Evolutionary conservation across 257 asterid species (phyloP).

Genomic region (Oldenlandia corymbosa): DNA sequence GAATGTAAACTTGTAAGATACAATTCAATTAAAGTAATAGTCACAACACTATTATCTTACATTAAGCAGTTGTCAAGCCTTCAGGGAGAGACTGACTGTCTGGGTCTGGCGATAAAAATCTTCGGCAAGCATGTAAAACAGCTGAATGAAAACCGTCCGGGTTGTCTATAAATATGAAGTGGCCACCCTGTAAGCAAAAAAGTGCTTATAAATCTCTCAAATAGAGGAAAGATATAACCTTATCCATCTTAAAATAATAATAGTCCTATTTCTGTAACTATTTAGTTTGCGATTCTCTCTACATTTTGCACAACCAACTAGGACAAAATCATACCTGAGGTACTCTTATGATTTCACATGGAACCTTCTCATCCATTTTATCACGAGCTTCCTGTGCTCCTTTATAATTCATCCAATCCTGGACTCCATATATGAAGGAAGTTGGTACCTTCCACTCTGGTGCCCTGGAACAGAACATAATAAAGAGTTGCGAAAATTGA

Average conservation of each 20-base stretch:
- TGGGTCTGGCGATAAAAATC: conserved; percentile 31
- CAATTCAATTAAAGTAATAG: background rate
- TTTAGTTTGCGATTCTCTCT: background rate
- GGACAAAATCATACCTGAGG: conserved; percentile 47
- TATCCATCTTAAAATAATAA: background rate
- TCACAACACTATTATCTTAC: background rate
- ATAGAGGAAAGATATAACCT: background rate
- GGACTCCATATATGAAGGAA: conserved; percentile 65
- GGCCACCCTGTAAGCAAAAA: conserved; percentile 55
- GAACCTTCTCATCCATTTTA: conserved; percentile 67
- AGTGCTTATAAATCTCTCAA: too few relatives aligned
- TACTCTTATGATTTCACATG: conserved; percentile 69
- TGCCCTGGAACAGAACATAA: conserved; percentile 40
- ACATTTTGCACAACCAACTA: conserved; percentile 3
- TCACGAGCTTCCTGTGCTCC: conserved; percentile 72
- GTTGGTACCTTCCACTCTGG: conserved; percentile 84
- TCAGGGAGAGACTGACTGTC: conserved; percentile 40
- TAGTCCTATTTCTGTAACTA: background rate
- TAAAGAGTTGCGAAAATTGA: too few relatives aligned
- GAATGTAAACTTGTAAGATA: background rate
- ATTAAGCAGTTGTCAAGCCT: conserved; percentile 48
- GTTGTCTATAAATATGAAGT: conserved; percentile 64
- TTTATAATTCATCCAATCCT: conserved; percentile 81
- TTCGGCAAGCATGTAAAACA: conserved; percentile 60
- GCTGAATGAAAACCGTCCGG: conserved; percentile 72